Conservation (phyloP, 2,329 filamentous ascomycete genomes). For the Cryphonectria naterciae region DNA sequence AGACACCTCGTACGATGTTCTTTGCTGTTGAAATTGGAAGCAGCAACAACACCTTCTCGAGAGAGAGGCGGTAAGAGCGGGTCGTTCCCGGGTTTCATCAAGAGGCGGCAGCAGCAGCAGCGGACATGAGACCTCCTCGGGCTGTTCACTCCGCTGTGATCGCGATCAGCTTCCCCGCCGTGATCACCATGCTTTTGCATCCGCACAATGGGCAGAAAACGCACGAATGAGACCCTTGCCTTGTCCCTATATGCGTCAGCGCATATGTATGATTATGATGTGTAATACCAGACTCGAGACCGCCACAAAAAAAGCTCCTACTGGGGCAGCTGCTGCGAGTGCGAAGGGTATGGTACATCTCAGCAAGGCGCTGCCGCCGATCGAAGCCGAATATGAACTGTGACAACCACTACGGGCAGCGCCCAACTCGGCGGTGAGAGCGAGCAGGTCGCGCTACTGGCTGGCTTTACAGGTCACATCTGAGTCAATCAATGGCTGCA, state of each 20-base stretch:
- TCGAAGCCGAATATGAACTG: background rate
- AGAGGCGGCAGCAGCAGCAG: background rate
- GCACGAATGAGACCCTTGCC: background rate
- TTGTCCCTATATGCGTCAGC: background rate
- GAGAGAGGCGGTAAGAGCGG: background rate
- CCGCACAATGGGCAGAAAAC: background rate
- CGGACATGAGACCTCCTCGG: background rate
- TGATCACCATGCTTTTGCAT: background rate
- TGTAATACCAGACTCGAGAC: background rate
- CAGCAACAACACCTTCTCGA: background rate
- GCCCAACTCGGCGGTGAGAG: background rate
- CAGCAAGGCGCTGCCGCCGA: background rate
- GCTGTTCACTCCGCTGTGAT: background rate
- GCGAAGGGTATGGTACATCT: background rate
- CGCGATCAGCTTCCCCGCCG: background rate
- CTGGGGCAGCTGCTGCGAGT: background rate
- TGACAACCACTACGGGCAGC: background rate
- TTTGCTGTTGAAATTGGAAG: background rate
- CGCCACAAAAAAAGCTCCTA: background rate
- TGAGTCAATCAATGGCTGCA: background rate
- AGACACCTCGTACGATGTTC: background rate
- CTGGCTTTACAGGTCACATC: background rate
- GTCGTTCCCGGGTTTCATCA: background rate
- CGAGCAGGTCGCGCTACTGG: background rate
- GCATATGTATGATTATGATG: background rate